Evolutionary conservation across 1,284 basidiomycete species (phyloP), one percentile per base, ranked within the genome.

Genomic region (Trichosporon faecale): DNA sequence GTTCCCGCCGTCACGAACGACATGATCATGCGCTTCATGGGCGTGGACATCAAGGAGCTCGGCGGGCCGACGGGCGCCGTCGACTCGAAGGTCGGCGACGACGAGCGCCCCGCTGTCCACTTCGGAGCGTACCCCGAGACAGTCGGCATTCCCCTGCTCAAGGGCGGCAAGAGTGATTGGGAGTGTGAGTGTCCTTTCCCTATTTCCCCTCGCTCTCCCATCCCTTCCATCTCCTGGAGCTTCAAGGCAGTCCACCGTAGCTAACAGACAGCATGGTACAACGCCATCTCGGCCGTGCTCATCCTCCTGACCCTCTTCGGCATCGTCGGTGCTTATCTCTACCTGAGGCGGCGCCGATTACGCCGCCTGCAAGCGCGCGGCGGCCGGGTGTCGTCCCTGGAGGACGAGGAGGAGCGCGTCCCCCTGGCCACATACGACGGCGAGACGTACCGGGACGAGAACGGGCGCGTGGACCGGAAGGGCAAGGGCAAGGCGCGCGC

Each of bases 1-100:
- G 86, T 91, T 12, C 96, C 95, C 0, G 87, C 93, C 68, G 89
- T 91, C 35, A 87, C 94, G 3, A 95, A 98, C 82, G 96, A 99
- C 83, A 98, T 99, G 97, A 96, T 99, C 78, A 89, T 95, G 64
- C 91, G 95, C 16, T 98, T 98, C 85, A 92, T 97, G 89, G 90
- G 88, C 63, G 89, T 95, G 68, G 91, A 98, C 84, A 91, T 95
- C 76, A 88, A 90, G 33, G 87, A 88, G 3, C 87, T 97, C 60
- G 86, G 90, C 2, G 94, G 91, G 70, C 86, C 91, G 73, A 88
- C 92, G 40, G 88, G 91, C 46, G 82, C 85, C 78, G 85, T 80
- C 69, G 55, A 70, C 5, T 74, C 74, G 1, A 65, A 73, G 37
- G 70, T 84, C 23, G 85, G 83, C 61, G 79, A 78, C 23, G 76